Base-by-base conservation (phyloP, 306 rosid species). In the Canavalia ensiformis region DNA sequence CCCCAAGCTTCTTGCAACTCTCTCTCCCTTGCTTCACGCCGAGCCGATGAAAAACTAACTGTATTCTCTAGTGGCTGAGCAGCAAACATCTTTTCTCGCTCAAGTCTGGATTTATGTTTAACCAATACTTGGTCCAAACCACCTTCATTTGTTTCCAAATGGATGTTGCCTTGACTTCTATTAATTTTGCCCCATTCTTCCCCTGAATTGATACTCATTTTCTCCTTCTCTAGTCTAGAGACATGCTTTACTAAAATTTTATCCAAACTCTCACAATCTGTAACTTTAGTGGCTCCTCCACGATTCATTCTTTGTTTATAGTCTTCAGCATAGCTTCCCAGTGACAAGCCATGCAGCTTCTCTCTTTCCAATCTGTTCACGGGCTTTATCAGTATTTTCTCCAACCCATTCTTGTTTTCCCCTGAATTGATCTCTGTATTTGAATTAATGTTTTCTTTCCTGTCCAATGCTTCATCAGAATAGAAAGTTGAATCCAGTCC, bases 1-100 rank as follows among this genome's bases (percentile, higher is more conserved):
- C 93, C 96, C 98, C 99, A 95, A 11, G 89, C 87, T 81, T 92
- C 95, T 78, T 91, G 91, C 82, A 90, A 81, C 77, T 93, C 96
- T 84, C 85, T 89, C 74, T 89, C 98, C 89, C 96, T 95, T 64
- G 91, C 93, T 87, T 87, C 87, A 57, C 92, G 92, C n/a, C 91
- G 96, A 72, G 76, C 10, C 50, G 42, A 63, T 41, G 88, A 87
- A 41, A 2, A 18, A 75, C 77, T 95, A 70, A 79, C 66, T 37
- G 81, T 64, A 47, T 85, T 84, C 64, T 89, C 92, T 55, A 83
- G 83, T 76, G 87, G 88, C 78, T 78, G 85, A 72, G 91, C 83
- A 54, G 94, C 92, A 68, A 41, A 84, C 78, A 84, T 46, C 89
- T 93, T 93, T 69, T 95, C 98, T 78, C 82, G 72, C 89, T 95